phyloP scores from a whole-genome alignment of 2,329 filamentous ascomycete species.

The Domatiomyces catenatus region DNA sequence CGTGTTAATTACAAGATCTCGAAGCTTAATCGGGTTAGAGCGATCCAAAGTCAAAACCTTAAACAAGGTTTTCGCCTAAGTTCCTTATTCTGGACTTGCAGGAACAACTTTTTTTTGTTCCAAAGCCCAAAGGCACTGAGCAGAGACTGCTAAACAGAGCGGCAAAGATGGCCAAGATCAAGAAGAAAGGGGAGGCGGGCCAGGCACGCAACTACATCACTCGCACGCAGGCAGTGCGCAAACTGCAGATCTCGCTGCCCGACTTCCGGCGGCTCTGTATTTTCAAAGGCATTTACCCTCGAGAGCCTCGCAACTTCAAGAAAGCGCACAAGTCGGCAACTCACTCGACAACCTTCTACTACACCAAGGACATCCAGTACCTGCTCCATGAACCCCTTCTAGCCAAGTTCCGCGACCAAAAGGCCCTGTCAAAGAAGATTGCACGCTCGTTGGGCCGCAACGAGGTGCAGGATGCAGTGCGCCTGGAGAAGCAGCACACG shows the following conservation, averaged over 20 bases:
- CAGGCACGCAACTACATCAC: slow-evolving; percentile 98
- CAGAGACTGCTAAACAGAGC: background rate
- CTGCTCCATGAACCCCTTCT: slow-evolving; percentile 91
- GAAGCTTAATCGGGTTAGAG: background rate
- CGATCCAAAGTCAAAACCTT: background rate
- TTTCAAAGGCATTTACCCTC: slow-evolving; percentile 98
- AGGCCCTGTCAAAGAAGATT: slow-evolving; percentile 95
- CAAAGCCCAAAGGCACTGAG: background rate
- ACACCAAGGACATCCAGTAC: slow-evolving; percentile 94
- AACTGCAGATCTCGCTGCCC: slow-evolving; percentile 89
- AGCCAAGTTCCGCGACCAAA: slow-evolving; percentile 91
- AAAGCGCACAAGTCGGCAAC: slow-evolving; percentile 88
- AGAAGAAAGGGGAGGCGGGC: slow-evolving; percentile 83
- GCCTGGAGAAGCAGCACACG: slow-evolving; percentile 80
- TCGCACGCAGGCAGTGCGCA: slow-evolving; percentile 88
- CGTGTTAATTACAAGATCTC: background rate
- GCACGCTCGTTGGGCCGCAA: slow-evolving; percentile 78
- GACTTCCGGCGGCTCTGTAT: slow-evolving; percentile 98
- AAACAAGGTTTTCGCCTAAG: background rate
- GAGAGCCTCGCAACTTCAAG: slow-evolving; percentile 92
- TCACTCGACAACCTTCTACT: slow-evolving; percentile 79
- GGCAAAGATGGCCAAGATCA: slow-evolving; percentile 56
- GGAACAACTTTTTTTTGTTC: background rate
- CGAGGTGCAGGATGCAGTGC: slow-evolving; percentile 74
- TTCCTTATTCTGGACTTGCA: background rate